Evolutionary conservation across 2,329 filamentous ascomycete genomes (phyloP).

Genomic region (Neofusicoccum sp.): DNA sequence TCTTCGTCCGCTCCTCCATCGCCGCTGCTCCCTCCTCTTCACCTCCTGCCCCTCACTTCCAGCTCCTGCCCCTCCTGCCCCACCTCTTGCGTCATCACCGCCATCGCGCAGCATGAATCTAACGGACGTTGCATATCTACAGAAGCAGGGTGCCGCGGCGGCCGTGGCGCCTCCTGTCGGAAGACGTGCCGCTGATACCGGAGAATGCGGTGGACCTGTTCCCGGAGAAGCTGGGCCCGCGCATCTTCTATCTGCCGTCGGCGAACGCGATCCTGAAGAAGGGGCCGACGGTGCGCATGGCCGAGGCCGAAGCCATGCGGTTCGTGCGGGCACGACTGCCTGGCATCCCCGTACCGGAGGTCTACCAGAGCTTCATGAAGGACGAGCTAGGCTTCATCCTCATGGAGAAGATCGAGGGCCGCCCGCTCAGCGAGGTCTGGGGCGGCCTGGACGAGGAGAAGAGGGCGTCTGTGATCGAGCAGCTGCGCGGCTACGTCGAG

Average conservation of each 20-base stretch:
- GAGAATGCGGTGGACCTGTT: conserved; percentile 20
- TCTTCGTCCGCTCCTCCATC: background rate
- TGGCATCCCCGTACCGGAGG: conserved; percentile 2
- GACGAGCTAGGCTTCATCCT: conserved; percentile 24
- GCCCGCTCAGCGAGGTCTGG: conserved; percentile 24
- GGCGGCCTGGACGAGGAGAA: conserved; percentile 18
- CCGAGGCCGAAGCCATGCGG: conserved; percentile 19
- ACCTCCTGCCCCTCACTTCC: background rate
- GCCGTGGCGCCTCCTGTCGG: conserved; percentile 17
- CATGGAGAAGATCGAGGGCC: conserved; percentile 27
- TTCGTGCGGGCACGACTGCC: conserved; percentile 8
- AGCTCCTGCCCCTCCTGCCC: background rate
- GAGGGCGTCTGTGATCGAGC: conserved; percentile 19
- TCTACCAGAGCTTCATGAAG: conserved; percentile 20
- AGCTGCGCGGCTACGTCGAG: conserved; percentile 23
- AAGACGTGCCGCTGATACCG: conserved; percentile 19
- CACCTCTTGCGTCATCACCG: conserved; percentile 17
- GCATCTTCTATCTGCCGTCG: conserved; percentile 19
- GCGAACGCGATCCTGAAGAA: conserved; percentile 20
- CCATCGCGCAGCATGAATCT: conserved; percentile 1
- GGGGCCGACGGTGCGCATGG: conserved; percentile 17
- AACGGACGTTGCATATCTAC: conserved; percentile 18
- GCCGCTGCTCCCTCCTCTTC: background rate
- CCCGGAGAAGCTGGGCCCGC: conserved; percentile 18
- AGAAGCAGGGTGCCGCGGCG: conserved; percentile 16